Conservation (phyloP, 495 filamentous ascomycete genomes). For the Penicillium desertorum region DNA sequence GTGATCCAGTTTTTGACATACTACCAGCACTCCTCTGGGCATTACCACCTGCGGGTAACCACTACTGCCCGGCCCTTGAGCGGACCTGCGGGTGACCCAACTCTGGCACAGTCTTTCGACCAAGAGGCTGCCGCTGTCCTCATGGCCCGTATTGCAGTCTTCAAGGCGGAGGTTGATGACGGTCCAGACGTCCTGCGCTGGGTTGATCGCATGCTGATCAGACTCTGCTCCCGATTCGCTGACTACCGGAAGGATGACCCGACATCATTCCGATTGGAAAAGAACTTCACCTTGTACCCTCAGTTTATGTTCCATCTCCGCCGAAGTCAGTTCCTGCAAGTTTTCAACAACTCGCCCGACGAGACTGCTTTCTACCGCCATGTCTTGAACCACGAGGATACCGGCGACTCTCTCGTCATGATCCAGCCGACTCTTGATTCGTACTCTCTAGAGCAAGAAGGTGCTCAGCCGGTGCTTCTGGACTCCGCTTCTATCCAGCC, state of each 20-base stretch:
- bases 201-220: constrained; percentile 98
- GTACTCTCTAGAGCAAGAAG: constrained; percentile 94
- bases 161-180: constrained; percentile 98
- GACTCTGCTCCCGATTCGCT: constrained; percentile 93
- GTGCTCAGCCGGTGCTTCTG: constrained; percentile 83
- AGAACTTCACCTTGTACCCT: constrained; percentile 98
- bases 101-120: constrained; percentile 95
- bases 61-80: constrained; percentile 90
- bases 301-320: constrained; percentile 99
- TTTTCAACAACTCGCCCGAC: constrained; percentile 99
- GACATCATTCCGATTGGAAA: constrained; percentile 95
- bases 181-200: constrained; percentile 98
- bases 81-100: constrained; percentile 94
- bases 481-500: constrained; percentile 97
- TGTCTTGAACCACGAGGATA: constrained; percentile 95
- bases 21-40: constrained; percentile 95
- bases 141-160: constrained; percentile 98
- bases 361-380: constrained; percentile 99
- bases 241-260: constrained; percentile 99
- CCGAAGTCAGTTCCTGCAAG: constrained; percentile 95
- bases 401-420: constrained; percentile 96
- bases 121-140: constrained; percentile 97
- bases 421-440: constrained; percentile 98
- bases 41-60: constrained; percentile 94
- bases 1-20: constrained; percentile 99